Conservation (phyloP, 768 basidiomycete species). For the Rhizopogon salebrosus region DNA sequence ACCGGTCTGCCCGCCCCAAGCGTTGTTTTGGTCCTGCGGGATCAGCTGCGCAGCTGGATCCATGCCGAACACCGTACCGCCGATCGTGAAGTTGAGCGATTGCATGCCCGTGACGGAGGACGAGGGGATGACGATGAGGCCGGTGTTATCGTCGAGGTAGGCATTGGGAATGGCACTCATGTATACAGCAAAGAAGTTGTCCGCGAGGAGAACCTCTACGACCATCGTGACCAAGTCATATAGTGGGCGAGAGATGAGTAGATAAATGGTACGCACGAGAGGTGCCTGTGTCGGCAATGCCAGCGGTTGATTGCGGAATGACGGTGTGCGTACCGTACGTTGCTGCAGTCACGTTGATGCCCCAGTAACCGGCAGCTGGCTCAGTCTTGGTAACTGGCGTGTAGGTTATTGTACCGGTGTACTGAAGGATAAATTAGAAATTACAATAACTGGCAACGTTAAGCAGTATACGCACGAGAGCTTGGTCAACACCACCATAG, state of each 20-base stretch:
- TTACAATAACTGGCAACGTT: neutral
- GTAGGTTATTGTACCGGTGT: conserved; percentile 18
- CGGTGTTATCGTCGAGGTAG: neutral
- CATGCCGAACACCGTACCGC: conserved; percentile 5
- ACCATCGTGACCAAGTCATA: neutral
- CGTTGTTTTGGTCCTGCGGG: conserved; percentile 11
- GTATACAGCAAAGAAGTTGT: conserved; percentile 15
- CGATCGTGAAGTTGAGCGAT: conserved; percentile 12
- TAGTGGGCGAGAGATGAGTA: neutral
- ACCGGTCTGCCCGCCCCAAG: conserved; percentile 7
- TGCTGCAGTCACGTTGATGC: conserved; percentile 19
- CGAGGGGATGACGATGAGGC: conserved; percentile 14
- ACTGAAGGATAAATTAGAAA: conserved; percentile 7
- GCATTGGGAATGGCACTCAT: conserved; percentile 12
- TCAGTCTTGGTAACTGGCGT: conserved; percentile 20
- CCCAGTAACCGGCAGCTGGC: conserved; percentile 23
- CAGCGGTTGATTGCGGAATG: conserved; percentile 18
- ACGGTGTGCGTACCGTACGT: conserved; percentile 11
- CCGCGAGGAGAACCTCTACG: conserved; percentile 19
- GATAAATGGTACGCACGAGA: conserved; percentile 9
- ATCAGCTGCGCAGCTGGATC: conserved; percentile 17
- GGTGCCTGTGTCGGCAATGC: conserved; percentile 26
- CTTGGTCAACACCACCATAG: conserved; percentile 19
- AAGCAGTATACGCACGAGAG: conserved; percentile 9
- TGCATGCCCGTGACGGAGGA: conserved; percentile 13